Percentiles rank a stretch among this genome's conserved stretches.
Evolutionary conservation across 352 stramenopile genomes (phyloP).

Genomic region (Pythium brachiatum): DNA sequence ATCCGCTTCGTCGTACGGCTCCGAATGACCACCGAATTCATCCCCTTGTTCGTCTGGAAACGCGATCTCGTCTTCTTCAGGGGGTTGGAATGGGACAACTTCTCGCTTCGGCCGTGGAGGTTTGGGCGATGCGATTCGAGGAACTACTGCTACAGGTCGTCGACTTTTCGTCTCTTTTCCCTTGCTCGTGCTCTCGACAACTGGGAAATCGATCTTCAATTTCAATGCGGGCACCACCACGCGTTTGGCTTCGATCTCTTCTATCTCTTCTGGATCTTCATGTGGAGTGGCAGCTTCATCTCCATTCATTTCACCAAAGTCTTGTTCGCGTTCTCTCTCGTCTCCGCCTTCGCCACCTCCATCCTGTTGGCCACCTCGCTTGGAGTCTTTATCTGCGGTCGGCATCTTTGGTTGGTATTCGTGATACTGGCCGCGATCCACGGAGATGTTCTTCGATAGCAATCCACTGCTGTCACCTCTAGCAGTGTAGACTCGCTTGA

Average conservation of each 20-base stretch:
- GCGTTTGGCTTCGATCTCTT: neutral
- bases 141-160: neutral
- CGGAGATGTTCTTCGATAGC: slow-evolving; percentile 2
- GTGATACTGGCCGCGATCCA: neutral
- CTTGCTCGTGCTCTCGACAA: neutral
- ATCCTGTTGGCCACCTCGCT: neutral
- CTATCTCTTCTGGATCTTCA: neutral
- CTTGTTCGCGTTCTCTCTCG: slow-evolving; percentile 21
- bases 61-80: slow-evolving; percentile 5
- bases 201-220: neutral
- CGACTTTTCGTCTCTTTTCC: neutral
- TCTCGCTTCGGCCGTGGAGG: neutral
- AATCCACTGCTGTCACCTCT: slow-evolving; percentile 10
- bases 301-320: slow-evolving; percentile 26
- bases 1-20: neutral
- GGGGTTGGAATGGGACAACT: slow-evolving; percentile 3
- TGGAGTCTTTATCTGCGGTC: neutral
- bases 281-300: slow-evolving; percentile 13
- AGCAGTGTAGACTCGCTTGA: slow-evolving; percentile 18
- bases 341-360: slow-evolving; percentile 7
- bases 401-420: neutral
- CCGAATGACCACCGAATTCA: neutral
- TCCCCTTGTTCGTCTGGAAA: slow-evolving; percentile 18
- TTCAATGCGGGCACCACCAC: neutral
- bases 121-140: slow-evolving; percentile 12